These are phyloP conservation scores for Phaeosphaeria sp. DNA, from an alignment of 2,329 filamentous ascomycete genomes.

Conservation along the genomic window DNA sequence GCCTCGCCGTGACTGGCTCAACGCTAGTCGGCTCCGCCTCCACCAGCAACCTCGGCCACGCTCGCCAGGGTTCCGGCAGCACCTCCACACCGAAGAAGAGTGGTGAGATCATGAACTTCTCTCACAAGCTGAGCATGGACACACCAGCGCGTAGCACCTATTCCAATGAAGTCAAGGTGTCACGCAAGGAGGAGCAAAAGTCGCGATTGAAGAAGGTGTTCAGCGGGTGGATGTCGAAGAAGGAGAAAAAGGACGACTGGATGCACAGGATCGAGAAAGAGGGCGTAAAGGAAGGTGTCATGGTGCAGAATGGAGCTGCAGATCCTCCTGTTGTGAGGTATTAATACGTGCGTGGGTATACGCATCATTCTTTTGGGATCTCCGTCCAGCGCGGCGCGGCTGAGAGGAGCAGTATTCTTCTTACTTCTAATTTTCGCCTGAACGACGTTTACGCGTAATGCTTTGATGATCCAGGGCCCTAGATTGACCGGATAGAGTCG, in stretches of 20 bases:
- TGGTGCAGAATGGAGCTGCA: constrained; percentile 39
- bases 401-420: not conserved
- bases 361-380: not conserved
- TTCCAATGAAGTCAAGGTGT: constrained; percentile 23
- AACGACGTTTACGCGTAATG: not conserved
- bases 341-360: constrained; percentile 16
- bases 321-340: constrained; percentile 44
- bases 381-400: constrained; percentile 1
- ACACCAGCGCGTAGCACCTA: constrained; percentile 11
- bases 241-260: constrained; percentile 49
- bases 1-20: constrained; percentile 15
- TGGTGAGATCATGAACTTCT: constrained; percentile 39
- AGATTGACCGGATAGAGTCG: not conserved
- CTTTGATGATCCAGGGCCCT: not conserved
- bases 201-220: constrained; percentile 45
- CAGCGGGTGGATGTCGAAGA: constrained; percentile 44
- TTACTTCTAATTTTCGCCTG: not conserved
- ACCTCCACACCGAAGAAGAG: constrained; percentile 27
- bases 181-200: constrained; percentile 36
- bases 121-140: constrained; percentile 43
- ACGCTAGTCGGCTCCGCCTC: constrained; percentile 37
- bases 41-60: constrained; percentile 26
- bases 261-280: constrained; percentile 52
- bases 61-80: constrained; percentile 21
- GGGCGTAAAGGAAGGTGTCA: constrained; percentile 49